These are phyloP conservation scores for Trifolium repens DNA, from an alignment of 306 rosid species.

Conservation along the genomic window DNA sequence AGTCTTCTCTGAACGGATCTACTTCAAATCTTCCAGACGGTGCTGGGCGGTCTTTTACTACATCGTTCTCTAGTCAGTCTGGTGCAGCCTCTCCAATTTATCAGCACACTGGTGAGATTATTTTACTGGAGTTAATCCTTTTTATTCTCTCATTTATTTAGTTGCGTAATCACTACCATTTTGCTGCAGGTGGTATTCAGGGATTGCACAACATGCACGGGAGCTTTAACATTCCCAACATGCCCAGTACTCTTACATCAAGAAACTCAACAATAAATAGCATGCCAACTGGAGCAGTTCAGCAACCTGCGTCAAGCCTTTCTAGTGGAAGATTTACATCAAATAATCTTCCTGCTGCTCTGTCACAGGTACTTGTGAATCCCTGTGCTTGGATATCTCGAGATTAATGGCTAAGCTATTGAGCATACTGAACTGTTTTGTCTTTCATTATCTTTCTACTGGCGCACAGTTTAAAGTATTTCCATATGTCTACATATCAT, in stretches of 20 bases:
- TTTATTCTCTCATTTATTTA: slow-evolving; percentile 37
- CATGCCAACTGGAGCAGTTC: slow-evolving; percentile 93
- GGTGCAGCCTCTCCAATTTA: slow-evolving; percentile 93
- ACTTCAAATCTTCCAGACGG: slow-evolving; percentile 90
- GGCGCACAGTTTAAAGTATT: neutral
- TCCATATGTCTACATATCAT: slow-evolving; percentile 19
- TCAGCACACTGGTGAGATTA: slow-evolving; percentile 85
- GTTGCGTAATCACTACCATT: slow-evolving; percentile 46
- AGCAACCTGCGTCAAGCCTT: slow-evolving; percentile 85
- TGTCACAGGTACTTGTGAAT: slow-evolving; percentile 74
- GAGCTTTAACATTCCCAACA: slow-evolving; percentile 86
- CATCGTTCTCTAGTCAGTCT: slow-evolving; percentile 97
- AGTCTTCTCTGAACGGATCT: slow-evolving; percentile 96
- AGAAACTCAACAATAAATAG: slow-evolving; percentile 80
- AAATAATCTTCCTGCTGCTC: slow-evolving; percentile 81
- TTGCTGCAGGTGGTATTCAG: slow-evolving; percentile 74
- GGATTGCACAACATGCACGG: slow-evolving; percentile 92
- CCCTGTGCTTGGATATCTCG: neutral
- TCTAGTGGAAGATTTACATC: slow-evolving; percentile 90
- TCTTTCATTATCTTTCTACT: slow-evolving; percentile 33
- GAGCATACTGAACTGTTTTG: slow-evolving; percentile 11
- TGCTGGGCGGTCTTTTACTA: slow-evolving; percentile 79
- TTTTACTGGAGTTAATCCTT: slow-evolving; percentile 42
- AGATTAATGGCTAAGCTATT: slow-evolving; percentile 21
- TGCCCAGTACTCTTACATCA: slow-evolving; percentile 75